Conservation (phyloP, 2,329 filamentous ascomycete species). For the Colletotrichum tabaci region DNA sequence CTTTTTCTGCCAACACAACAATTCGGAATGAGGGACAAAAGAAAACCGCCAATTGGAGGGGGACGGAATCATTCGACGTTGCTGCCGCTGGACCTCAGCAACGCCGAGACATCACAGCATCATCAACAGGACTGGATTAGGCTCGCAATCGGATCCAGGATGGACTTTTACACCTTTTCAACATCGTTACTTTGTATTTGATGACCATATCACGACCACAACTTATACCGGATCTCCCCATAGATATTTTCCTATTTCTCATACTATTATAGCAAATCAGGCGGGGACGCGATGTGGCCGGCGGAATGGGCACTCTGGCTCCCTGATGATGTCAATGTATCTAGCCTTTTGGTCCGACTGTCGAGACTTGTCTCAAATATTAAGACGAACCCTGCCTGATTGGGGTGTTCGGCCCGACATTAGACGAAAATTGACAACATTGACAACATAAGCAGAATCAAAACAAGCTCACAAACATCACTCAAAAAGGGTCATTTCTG, state of each 20-base stretch:
- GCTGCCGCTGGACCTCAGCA: constrained; percentile 35
- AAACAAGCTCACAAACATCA: constrained; percentile 8
- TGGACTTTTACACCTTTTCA: neutral
- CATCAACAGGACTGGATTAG: constrained; percentile 22
- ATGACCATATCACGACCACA: constrained; percentile 34
- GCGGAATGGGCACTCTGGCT: neutral
- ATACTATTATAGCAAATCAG: neutral
- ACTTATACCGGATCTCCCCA: constrained; percentile 25
- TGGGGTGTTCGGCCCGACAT: neutral
- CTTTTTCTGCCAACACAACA: neutral
- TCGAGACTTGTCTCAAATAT: neutral
- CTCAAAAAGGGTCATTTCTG: neutral
- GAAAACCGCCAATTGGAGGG: neutral
- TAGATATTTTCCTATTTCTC: constrained; percentile 17
- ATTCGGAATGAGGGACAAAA: neutral
- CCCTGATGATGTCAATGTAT: neutral
- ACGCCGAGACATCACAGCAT: constrained; percentile 2
- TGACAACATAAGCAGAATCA: constrained; percentile 9
- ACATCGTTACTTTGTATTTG: neutral
- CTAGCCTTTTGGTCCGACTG: neutral
- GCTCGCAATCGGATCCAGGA: constrained; percentile 18
- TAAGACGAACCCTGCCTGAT: neutral
- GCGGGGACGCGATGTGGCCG: neutral
- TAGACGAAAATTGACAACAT: neutral
- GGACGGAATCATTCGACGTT: neutral